Percentiles rank a stretch among this genome's conserved stretches.
phyloP scores from a whole-genome alignment of 1,139 yeast species.

The Hemisphaericaspora xylanilytica region DNA sequence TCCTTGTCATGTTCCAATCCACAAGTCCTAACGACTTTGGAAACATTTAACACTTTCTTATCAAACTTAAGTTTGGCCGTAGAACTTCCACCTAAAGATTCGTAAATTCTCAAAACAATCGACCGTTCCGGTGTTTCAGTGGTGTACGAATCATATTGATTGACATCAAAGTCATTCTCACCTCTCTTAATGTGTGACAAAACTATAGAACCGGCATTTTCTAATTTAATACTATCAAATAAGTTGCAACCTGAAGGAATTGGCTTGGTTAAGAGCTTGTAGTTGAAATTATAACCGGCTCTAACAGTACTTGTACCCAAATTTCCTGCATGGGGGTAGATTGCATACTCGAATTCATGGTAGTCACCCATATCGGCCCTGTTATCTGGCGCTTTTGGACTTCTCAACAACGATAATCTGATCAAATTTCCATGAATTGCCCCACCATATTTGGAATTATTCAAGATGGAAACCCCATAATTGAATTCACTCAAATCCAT shows the following conservation, averaged over 20 bases:
- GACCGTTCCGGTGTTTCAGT: conserved; percentile 44
- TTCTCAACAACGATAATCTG: conserved; percentile 76
- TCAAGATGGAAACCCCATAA: conserved; percentile 85
- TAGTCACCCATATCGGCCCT: conserved; percentile 92
- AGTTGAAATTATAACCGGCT: conserved; percentile 79
- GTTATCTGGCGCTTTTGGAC: conserved; percentile 90
- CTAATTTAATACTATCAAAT: conserved; percentile 23
- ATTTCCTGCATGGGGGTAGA: conserved; percentile 75
- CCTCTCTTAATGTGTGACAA: conserved; percentile 82
- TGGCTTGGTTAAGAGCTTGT: conserved; percentile 31
- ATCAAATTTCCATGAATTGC: conserved; percentile 86
- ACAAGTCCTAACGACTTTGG: conserved; percentile 58
- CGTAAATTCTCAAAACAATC: conserved; percentile 74
- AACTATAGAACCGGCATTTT: conserved; percentile 53
- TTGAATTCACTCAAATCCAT: conserved; percentile 84
- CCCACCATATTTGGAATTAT: conserved; percentile 88
- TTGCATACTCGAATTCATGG: conserved; percentile 79
- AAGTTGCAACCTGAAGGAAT: conserved; percentile 16
- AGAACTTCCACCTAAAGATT: conserved; percentile 77
- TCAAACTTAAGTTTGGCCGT: conserved; percentile 49
- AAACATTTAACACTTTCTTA: conserved; percentile 32
- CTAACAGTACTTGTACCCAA: conserved; percentile 64
- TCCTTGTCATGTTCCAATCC: conserved; percentile 64
- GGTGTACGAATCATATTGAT: conserved; percentile 35
- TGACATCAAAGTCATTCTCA: conserved; percentile 70